Percentiles rank a stretch among this genome's conserved stretches.
Evolutionary conservation across 2,329 filamentous ascomycete species (phyloP).

Genomic region (Hypoxylon sp.): DNA sequence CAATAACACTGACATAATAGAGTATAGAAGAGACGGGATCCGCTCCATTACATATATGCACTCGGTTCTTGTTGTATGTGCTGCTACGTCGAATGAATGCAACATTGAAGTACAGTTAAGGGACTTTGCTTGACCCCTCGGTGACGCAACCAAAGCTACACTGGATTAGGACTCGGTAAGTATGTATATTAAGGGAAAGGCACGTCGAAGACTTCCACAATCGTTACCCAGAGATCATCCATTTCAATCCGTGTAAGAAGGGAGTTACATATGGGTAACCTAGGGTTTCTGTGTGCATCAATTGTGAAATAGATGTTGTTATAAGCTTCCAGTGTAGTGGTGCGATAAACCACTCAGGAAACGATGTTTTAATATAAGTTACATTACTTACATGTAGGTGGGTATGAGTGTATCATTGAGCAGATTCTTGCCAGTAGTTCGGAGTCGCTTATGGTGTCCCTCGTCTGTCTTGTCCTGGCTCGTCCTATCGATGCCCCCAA

Average conservation of each 20-base stretch:
- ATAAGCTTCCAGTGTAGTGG: neutral
- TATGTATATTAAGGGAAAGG: slow-evolving; percentile 24
- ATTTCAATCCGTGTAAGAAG: slow-evolving; percentile 7
- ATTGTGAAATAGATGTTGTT: neutral
- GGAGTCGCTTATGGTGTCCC: neutral
- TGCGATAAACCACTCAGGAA: neutral
- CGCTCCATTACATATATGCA: slow-evolving; percentile 36
- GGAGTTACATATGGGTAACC: neutral
- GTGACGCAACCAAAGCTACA: slow-evolving; percentile 36
- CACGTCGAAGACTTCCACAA: slow-evolving; percentile 6
- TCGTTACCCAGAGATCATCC: neutral
- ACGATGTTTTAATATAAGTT: neutral
- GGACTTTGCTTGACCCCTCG: slow-evolving; percentile 25
- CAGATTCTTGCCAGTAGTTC: slow-evolving; percentile 1
- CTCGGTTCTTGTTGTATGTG: slow-evolving; percentile 8
- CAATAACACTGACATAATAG: slow-evolving; percentile 31
- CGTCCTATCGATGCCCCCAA: neutral
- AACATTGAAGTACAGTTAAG: slow-evolving; percentile 35
- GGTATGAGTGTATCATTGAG: neutral
- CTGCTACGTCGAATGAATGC: slow-evolving; percentile 33
- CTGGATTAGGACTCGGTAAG: slow-evolving; percentile 28
- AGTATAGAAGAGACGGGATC: slow-evolving; percentile 28
- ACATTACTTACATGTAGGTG: neutral
- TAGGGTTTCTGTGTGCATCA: neutral
- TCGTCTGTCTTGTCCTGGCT: neutral